Evolutionary conservation across 1,284 basidiomycete species (phyloP).

Genomic region (Ceratorhiza oryzae-sativae): DNA sequence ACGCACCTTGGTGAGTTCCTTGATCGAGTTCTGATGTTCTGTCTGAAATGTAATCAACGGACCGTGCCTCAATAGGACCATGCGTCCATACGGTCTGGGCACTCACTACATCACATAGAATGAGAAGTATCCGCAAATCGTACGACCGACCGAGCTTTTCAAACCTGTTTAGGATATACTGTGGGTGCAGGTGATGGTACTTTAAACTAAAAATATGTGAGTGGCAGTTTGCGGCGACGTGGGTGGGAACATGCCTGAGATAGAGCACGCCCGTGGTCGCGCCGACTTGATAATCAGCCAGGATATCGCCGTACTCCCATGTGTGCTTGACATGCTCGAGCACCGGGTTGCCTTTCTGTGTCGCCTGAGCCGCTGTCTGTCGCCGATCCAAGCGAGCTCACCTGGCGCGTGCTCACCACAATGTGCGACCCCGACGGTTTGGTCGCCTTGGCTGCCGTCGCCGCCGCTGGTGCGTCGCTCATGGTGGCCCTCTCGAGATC

Average conservation of each 20-base stretch:
- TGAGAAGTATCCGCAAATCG: conserved; percentile 84
- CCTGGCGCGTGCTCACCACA: conserved; percentile 71
- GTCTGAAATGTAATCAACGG: conserved; percentile 57
- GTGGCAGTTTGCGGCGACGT: not conserved
- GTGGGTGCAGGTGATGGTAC: conserved; percentile 96
- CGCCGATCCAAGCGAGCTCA: conserved; percentile 45
- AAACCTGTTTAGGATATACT: conserved; percentile 93
- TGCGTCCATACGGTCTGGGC: not conserved
- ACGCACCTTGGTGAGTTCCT: conserved; percentile 86
- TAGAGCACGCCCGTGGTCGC: conserved; percentile 93
- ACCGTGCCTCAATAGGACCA: not conserved
- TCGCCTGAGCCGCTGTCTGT: conserved; percentile 17
- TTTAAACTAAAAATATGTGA: conserved; percentile 66
- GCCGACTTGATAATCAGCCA: conserved; percentile 95
- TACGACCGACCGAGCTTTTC: conserved; percentile 84
- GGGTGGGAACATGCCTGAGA: conserved; percentile 71
- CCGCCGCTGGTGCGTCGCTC: not conserved
- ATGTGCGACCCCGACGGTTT: conserved; percentile 68
- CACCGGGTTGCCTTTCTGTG: conserved; percentile 86
- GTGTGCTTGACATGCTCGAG: conserved; percentile 86
- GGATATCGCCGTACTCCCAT: conserved; percentile 95
- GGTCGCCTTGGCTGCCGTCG: conserved; percentile 27
- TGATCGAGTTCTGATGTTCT: conserved; percentile 89
- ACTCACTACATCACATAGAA: conserved; percentile 91
- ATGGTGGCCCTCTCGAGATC: not conserved